phyloP scores from a whole-genome alignment of 2,329 filamentous ascomycete species.

The Scleromitrula shiraiana region DNA sequence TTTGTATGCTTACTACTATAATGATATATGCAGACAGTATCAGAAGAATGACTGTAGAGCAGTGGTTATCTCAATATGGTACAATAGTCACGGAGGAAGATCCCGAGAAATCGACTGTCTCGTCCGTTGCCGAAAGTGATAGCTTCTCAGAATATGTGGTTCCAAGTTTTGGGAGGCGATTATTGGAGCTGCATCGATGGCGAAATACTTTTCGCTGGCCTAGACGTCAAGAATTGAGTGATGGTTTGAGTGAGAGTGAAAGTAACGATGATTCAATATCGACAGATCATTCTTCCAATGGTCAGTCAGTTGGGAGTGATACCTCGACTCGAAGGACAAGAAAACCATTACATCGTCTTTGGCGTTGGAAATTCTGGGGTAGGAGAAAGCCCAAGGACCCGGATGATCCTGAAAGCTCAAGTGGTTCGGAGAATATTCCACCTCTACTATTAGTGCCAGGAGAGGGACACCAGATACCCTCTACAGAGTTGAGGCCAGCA shows the following conservation, averaged over 20 bases:
- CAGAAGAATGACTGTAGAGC: slow-evolving; percentile 4
- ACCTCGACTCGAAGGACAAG: background rate
- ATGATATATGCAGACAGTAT: slow-evolving; percentile 8
- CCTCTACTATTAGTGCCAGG: no score
- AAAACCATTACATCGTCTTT: background rate
- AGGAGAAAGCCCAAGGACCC: no score
- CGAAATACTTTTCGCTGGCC: no score
- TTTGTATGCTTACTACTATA: background rate
- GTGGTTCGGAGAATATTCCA: no score
- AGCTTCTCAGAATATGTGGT: background rate
- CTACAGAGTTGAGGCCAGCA: no score
- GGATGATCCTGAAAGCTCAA: no score
- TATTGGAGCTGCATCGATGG: no score
- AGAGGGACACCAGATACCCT: no score
- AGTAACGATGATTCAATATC: background rate
- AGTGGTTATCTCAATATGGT: background rate
- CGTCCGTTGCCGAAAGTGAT: background rate
- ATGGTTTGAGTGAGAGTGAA: background rate
- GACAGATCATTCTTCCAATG: background rate
- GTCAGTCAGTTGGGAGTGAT: background rate
- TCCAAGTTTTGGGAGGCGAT: background rate
- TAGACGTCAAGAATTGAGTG: background rate
- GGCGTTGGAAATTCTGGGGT: no score
- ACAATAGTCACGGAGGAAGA: background rate
- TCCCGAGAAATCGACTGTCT: background rate